These are phyloP conservation scores for Calamus simplicifolius DNA, from an alignment of 176 grass and related monocot genomes.

Conservation along the genomic window DNA sequence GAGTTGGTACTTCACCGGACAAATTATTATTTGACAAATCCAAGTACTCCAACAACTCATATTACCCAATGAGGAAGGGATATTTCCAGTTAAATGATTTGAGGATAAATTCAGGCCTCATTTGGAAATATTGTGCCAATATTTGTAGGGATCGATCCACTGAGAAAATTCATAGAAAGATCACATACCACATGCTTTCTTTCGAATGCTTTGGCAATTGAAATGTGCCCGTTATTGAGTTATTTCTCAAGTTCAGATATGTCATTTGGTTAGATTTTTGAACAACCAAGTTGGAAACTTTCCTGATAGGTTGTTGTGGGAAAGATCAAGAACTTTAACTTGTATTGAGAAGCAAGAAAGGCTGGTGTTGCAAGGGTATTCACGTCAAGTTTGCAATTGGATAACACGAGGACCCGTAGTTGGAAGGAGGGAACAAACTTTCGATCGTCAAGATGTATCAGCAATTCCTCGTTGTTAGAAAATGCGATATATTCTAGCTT, in stretches of 20 bases:
- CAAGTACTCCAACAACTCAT: neutral
- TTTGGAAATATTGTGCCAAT: slow-evolving; percentile 25
- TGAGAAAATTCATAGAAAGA: slow-evolving; percentile 14
- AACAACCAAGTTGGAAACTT: slow-evolving; percentile 28
- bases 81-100: slow-evolving; percentile 15
- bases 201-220: neutral
- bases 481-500: slow-evolving; percentile 1
- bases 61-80: slow-evolving; percentile 9
- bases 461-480: slow-evolving; percentile 10
- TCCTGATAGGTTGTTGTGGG: slow-evolving; percentile 20
- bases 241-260: slow-evolving; percentile 10
- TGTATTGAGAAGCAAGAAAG: slow-evolving; percentile 18
- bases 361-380: slow-evolving; percentile 1
- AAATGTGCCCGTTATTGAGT: slow-evolving; percentile 18
- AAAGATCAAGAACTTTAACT: slow-evolving; percentile 24
- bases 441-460: neutral
- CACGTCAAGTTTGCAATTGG: slow-evolving; percentile 23
- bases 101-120: slow-evolving; percentile 9
- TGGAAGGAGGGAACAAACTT: slow-evolving; percentile 20
- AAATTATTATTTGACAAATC: slow-evolving; percentile 26
- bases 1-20: slow-evolving; percentile 6
- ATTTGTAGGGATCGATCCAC: slow-evolving; percentile 5
- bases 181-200: neutral
- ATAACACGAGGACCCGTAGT: slow-evolving; percentile 14
- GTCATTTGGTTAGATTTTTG: slow-evolving; percentile 2